Conservation (phyloP, 2,329 filamentous ascomycete genomes). For the Teratosphaeriaceae sp. region DNA sequence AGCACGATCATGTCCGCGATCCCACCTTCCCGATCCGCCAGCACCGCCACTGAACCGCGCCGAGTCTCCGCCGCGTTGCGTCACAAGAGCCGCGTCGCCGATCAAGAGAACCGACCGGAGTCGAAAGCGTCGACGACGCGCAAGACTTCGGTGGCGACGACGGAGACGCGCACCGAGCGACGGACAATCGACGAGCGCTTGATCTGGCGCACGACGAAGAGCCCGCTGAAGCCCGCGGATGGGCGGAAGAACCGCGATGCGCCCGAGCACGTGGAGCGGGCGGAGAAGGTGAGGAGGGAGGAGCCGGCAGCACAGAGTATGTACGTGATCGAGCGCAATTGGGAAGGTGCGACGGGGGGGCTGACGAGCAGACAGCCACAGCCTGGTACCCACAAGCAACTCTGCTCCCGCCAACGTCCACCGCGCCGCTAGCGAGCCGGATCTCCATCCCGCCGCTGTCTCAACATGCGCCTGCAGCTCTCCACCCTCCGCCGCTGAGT, state of each 20-base stretch:
- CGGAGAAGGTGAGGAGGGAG: conserved; percentile 27
- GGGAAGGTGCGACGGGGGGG: conserved; percentile 3
- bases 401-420: conserved; percentile 59
- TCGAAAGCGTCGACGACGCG: conserved; percentile 7
- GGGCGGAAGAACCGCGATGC: conserved; percentile 20
- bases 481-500: conserved; percentile 62
- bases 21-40: conserved; percentile 8
- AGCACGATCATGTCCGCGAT: conserved; percentile 5
- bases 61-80: conserved; percentile 9
- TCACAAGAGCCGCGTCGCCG: conserved; percentile 6
- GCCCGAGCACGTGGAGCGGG: conserved; percentile 6
- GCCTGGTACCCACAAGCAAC: conserved; percentile 76
- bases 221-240: conserved; percentile 9
- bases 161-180: conserved; percentile 13
- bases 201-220: conserved; percentile 9
- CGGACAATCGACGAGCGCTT: conserved; percentile 9
- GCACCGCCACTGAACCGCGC: conserved; percentile 8
- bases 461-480: conserved; percentile 60
- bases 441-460: conserved; percentile 56
- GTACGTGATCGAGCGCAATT: background rate
- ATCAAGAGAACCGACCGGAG: conserved; percentile 10
- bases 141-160: conserved; percentile 9
- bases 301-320: conserved; percentile 15
- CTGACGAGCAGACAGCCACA: conserved; percentile 17
- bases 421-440: conserved; percentile 63